A percentile compares a stretch with the other conserved stretches of the same genome.
phyloP scores from a whole-genome alignment of 495 filamentous ascomycete genomes.

The Corynascus novoguineensis region DNA sequence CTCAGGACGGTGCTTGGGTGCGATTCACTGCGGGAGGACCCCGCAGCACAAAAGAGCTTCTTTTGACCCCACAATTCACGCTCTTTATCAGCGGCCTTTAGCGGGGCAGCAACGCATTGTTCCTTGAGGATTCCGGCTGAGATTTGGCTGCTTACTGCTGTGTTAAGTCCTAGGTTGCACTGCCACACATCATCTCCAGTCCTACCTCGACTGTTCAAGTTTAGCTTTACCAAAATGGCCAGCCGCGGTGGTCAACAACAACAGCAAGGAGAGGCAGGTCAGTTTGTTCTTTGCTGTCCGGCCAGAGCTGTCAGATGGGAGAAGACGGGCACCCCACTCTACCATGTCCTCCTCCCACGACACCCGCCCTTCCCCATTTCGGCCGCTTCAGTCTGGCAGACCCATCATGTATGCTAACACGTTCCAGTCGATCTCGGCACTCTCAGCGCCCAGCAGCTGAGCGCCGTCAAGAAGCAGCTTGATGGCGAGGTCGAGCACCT shows the following conservation, averaged over 20 bases:
- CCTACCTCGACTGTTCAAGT: not conserved
- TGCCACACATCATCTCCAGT: not conserved
- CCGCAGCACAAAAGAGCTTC: constrained; percentile 28
- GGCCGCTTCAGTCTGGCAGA: not conserved
- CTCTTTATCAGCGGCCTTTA: not conserved
- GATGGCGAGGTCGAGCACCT: constrained; percentile 93
- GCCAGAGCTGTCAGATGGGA: not conserved
- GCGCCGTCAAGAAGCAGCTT: constrained; percentile 81
- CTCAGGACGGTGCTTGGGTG: too few relatives aligned
- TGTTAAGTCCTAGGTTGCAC: not conserved
- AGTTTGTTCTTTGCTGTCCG: constrained; percentile 1
- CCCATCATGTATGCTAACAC: not conserved
- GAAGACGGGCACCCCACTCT: not conserved
- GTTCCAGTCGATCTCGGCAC: constrained; percentile 41
- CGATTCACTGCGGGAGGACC: not conserved
- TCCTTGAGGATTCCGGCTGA: not conserved
- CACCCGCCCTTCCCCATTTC: not conserved
- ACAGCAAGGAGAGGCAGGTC: constrained; percentile 18
- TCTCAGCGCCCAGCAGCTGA: constrained; percentile 48
- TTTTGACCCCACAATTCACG: not conserved
- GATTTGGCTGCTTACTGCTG: not conserved
- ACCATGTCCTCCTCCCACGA: constrained; percentile 1
- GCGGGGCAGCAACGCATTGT: constrained; percentile 5
- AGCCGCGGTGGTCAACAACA: constrained; percentile 18
- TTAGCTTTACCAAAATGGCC: constrained; percentile 11